Evolutionary conservation across 2,329 filamentous ascomycete species (phyloP).

Genomic region (Cladosporium cucumerinum): DNA sequence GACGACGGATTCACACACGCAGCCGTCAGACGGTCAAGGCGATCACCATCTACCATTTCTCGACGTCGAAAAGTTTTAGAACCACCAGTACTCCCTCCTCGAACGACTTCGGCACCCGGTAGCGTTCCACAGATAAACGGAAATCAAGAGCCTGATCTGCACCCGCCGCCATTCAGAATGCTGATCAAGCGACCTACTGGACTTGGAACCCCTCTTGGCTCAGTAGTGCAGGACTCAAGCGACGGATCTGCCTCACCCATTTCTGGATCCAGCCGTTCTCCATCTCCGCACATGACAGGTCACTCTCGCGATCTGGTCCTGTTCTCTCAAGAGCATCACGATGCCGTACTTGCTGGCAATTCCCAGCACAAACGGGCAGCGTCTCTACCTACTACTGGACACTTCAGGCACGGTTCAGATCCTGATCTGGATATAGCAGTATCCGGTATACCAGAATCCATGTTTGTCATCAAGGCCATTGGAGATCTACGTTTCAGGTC

Average conservation of each 20-base stretch:
- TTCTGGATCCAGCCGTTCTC: slow-evolving; percentile 15
- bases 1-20: slow-evolving; percentile 20
- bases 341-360: background rate
- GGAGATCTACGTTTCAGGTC: slow-evolving; percentile 15
- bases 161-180: slow-evolving; percentile 18
- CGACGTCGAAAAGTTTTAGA: background rate
- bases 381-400: background rate
- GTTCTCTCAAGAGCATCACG: slow-evolving; percentile 8
- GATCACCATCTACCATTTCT: slow-evolving; percentile 5
- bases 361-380: background rate
- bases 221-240: background rate
- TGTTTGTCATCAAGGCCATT: slow-evolving; percentile 22
- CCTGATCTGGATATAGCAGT: slow-evolving; percentile 5
- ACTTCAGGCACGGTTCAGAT: slow-evolving; percentile 9
- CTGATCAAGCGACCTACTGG: slow-evolving; percentile 25
- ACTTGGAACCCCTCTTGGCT: slow-evolving; percentile 14
- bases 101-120: background rate
- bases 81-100: background rate
- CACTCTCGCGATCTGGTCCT: background rate
- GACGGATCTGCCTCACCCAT: slow-evolving; percentile 3
- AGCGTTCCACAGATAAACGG: background rate
- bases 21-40: background rate
- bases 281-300: background rate
- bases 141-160: slow-evolving; percentile 4
- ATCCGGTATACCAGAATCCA: slow-evolving; percentile 1